Conservation (phyloP, 345 rosid species). For the Brassica juncea region DNA sequence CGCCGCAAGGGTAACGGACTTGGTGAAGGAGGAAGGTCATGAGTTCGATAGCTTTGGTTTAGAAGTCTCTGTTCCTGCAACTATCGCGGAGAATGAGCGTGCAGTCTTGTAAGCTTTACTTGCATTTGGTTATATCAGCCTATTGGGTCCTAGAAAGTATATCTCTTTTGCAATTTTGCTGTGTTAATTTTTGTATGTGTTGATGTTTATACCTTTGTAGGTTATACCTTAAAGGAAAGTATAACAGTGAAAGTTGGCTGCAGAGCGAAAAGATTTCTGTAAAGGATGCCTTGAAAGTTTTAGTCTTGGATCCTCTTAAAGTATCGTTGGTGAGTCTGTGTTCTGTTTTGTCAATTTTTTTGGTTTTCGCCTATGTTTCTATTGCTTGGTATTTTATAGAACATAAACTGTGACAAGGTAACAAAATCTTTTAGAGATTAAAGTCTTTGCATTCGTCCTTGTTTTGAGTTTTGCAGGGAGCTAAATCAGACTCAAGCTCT, state of each 20-base stretch:
- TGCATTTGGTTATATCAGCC: neutral
- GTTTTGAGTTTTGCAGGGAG: slow-evolving; percentile 66
- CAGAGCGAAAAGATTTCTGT: slow-evolving; percentile 49
- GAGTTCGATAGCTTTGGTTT: slow-evolving; percentile 68
- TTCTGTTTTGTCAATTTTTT: slow-evolving; percentile 20
- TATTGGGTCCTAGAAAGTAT: neutral
- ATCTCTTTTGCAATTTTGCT: neutral
- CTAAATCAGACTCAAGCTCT: slow-evolving; percentile 57
- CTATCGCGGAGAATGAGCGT: slow-evolving; percentile 56
- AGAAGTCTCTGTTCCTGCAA: slow-evolving; percentile 67
- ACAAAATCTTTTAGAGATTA: neutral
- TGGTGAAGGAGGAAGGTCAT: slow-evolving; percentile 63
- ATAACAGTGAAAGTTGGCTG: slow-evolving; percentile 61
- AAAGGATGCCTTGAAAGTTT: slow-evolving; percentile 74
- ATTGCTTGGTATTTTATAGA: neutral
- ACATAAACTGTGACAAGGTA: neutral
- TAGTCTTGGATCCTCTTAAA: slow-evolving; percentile 56
- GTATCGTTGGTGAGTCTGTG: slow-evolving; percentile 55
- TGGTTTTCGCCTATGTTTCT: slow-evolving; percentile 2
- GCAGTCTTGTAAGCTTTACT: slow-evolving; percentile 54
- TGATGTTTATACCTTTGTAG: slow-evolving; percentile 45
- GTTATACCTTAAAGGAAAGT: slow-evolving; percentile 58
- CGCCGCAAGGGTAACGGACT: slow-evolving; percentile 50
- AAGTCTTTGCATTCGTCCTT: slow-evolving; percentile 19
- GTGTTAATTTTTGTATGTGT: too few relatives aligned